phyloP scores from a whole-genome alignment of 2,329 filamentous ascomycete genomes.

The Hyphodiscus sp. region DNA sequence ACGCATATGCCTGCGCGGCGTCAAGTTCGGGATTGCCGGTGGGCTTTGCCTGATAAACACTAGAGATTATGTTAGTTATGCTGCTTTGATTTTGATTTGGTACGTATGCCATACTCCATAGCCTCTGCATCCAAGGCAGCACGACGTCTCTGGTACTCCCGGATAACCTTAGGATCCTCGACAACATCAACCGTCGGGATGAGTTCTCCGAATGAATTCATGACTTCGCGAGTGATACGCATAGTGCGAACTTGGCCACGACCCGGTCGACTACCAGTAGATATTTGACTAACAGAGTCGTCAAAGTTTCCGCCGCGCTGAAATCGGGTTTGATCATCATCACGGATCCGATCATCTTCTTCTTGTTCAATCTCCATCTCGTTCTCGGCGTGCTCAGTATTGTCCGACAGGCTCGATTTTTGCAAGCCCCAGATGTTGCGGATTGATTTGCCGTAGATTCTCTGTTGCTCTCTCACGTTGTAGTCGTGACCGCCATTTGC shows the following conservation, averaged over 20 bases:
- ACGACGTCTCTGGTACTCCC: conserved; percentile 77
- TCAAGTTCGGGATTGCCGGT: conserved; percentile 60
- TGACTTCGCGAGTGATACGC: conserved; percentile 65
- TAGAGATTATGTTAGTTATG: conserved; percentile 27
- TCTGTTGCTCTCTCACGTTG: conserved; percentile 92
- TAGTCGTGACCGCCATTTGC: conserved; percentile 93
- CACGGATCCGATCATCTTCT: conserved; percentile 49
- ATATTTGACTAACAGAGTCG: conserved; percentile 73
- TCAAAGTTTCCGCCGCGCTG: conserved; percentile 60
- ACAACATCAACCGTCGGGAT: conserved; percentile 45
- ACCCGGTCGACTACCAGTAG: conserved; percentile 57
- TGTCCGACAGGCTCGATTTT: conserved; percentile 68
- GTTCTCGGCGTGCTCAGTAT: conserved; percentile 58
- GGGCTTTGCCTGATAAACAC: conserved; percentile 52
- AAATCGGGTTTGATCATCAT: conserved; percentile 50
- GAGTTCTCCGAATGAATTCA: conserved; percentile 54
- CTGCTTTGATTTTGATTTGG: background rate
- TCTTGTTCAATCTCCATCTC: conserved; percentile 33
- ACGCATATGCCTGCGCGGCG: conserved; percentile 41
- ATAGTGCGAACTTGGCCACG: conserved; percentile 46
- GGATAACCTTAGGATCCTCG: conserved; percentile 79
- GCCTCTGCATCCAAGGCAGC: conserved; percentile 35
- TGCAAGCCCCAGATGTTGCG: conserved; percentile 89
- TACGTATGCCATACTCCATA: conserved; percentile 55
- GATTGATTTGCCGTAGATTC: conserved; percentile 86